Base-by-base conservation (phyloP, 2,329 filamentous ascomycete genomes). In the Aspergillus cejpii region DNA sequence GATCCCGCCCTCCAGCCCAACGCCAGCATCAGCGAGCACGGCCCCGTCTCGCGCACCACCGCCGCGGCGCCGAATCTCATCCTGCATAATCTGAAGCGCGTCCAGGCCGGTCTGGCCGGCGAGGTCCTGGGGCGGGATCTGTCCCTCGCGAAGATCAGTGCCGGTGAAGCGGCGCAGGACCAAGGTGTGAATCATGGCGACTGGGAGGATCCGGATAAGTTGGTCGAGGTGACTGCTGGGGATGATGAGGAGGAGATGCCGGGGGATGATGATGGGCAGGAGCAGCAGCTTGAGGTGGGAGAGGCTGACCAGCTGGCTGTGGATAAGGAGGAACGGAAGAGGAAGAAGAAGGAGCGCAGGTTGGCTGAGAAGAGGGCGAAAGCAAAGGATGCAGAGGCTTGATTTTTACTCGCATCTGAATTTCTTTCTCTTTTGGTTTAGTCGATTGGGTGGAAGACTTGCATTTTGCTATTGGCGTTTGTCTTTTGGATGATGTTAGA, bases 291-390 rank as follows among this genome's bases (percentile, higher is more conserved):
- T 5, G 54, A 54, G 20, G 55, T 65, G 21, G 46, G 37, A 12
- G 39, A 47, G 8, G 58, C 62, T 19, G 59, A 64, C 31, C 5
- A 34, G 3, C 31, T 17, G 39, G 63, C 55, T 38, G 50, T 70
- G 39, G 73, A 77, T 50, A 76, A 75, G 59, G 75, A 75, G 50
- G 73, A 74, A 43, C 68, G 75, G 49, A 79, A 76, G 63, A 68
- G 67, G 52, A 70, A 67, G 47, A 81, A 81, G 71, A 79, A 77
- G 60, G 71, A 74, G 57, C 69, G 73, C 56, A 66, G 68, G 45
- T 64, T 70, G 54, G 70, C 70, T 39, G 64, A 74, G 59, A 64
- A 63, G 51, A 67, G 63, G 63, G 60, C 63, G 23, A 66, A 62
- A 53, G 57, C 62, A 11, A 60, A 59, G 48, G 61, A 59, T 57